These are phyloP conservation scores for Candida maris DNA, from an alignment of 805 yeast genomes.

Conservation along the genomic window DNA sequence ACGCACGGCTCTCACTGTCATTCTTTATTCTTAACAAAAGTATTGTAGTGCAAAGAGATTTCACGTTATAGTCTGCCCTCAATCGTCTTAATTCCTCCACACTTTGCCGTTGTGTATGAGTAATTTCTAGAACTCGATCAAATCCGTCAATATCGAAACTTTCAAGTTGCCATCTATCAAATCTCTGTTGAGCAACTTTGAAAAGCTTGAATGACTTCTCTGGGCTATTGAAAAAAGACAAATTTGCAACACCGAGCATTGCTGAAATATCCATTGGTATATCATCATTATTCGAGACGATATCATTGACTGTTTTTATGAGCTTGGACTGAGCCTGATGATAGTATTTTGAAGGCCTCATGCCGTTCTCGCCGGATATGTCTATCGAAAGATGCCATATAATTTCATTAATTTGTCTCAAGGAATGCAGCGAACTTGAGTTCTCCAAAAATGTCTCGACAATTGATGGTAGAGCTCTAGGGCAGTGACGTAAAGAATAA, in stretches of 20 bases:
- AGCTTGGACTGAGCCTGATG: constrained; percentile 25
- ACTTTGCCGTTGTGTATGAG: constrained; percentile 2
- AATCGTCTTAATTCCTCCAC: constrained; percentile 17
- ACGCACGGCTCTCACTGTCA: constrained; percentile 7
- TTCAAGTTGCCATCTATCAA: constrained; percentile 31
- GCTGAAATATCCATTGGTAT: constrained; percentile 24
- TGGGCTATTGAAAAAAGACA: constrained; percentile 21
- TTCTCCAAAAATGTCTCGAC: constrained; percentile 17
- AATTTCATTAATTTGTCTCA: constrained; percentile 27
- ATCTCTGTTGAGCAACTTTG: constrained; percentile 28
- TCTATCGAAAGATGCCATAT: constrained; percentile 30
- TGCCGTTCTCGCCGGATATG: constrained; percentile 24
- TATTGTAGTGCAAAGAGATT: constrained; percentile 28
- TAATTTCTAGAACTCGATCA: constrained; percentile 17
- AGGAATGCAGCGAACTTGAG: constrained; percentile 8
- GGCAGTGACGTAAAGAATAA: constrained; percentile 22
- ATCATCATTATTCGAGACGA: constrained; percentile 11
- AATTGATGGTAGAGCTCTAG: constrained; percentile 19
- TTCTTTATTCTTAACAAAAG: constrained; percentile 19
- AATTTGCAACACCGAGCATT: constrained; percentile 28
- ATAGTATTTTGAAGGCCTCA: constrained; percentile 20
- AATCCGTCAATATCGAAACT: constrained; percentile 31
- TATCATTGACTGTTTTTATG: constrained; percentile 20
- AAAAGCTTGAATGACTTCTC: constrained; percentile 23
- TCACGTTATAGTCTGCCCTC: constrained; percentile 27